A percentile compares a stretch with the other conserved stretches of the same genome.
phyloP scores from a whole-genome alignment of 768 basidiomycete species.

The Russula emetica region DNA sequence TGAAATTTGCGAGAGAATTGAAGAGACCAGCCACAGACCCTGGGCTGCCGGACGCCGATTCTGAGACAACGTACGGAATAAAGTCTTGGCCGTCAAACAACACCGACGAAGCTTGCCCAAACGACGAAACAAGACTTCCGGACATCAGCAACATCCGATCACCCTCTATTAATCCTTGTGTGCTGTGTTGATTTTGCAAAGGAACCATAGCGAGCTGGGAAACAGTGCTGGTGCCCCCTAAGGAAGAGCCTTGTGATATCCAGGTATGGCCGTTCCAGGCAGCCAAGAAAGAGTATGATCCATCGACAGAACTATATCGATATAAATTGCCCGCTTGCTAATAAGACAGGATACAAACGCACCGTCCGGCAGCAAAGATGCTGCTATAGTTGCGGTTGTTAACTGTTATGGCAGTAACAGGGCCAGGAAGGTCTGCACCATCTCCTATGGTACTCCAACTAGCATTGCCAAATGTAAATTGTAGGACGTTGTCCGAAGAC shows the following conservation, averaged over 20 bases:
- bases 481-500: conserved; percentile 64
- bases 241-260: conserved; percentile 57
- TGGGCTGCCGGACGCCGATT: conserved; percentile 56
- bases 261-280: conserved; percentile 85
- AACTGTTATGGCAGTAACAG: conserved; percentile 83
- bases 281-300: conserved; percentile 63
- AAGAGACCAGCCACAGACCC: conserved; percentile 77
- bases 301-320: conserved; percentile 47
- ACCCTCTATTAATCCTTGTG: conserved; percentile 66
- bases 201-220: conserved; percentile 90
- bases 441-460: conserved; percentile 72
- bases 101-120: conserved; percentile 78
- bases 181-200: conserved; percentile 65
- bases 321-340: not conserved
- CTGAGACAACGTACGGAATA: conserved; percentile 77
- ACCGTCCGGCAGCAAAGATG: conserved; percentile 89
- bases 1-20: conserved; percentile 74
- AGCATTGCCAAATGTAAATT: conserved; percentile 63
- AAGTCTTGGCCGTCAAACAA: conserved; percentile 81
- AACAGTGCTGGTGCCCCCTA: conserved; percentile 58
- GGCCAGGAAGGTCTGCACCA: conserved; percentile 68
- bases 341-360: conserved; percentile 31
- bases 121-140: conserved; percentile 60
- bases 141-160: conserved; percentile 91
- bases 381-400: conserved; percentile 77